Conservation (phyloP, 139 green algal species). For the Gonium pectorale region DNA sequence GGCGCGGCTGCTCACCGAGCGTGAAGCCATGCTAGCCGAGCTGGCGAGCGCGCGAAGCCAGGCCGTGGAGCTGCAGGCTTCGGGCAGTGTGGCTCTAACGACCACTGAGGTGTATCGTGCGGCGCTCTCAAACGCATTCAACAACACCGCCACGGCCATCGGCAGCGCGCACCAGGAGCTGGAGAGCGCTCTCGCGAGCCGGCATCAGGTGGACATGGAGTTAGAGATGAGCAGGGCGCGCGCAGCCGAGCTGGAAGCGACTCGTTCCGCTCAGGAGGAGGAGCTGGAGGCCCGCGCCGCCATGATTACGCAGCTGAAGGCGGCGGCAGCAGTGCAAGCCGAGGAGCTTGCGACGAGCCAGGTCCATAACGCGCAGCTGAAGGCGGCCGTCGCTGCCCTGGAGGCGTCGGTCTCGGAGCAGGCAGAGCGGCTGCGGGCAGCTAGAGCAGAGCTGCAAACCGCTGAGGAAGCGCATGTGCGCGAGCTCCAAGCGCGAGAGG, state of each 20-base stretch:
- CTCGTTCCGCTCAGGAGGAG: too few species aligned
- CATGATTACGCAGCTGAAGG: not conserved
- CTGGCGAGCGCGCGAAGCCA: not conserved
- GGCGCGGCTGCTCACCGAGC: not conserved
- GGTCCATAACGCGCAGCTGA: too few species aligned
- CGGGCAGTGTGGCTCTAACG: constrained; percentile 1
- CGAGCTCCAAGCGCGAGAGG: too few species aligned
- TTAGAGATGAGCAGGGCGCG: not conserved
- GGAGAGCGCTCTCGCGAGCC: too few species aligned
- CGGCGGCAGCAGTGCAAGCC: too few species aligned
- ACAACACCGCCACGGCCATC: not conserved
- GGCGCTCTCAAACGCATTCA: not conserved
- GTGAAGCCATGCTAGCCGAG: not conserved
- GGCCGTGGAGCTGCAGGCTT: constrained; percentile 4
- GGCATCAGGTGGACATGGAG: not conserved
- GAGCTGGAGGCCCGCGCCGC: too few species aligned
- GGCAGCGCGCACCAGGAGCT: constrained; percentile 15
- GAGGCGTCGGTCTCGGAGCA: not conserved
- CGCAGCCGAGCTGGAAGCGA: too few species aligned
- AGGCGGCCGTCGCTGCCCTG: not conserved
- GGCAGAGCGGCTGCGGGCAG: not conserved
- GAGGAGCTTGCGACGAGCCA: too few species aligned
- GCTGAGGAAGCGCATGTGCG: too few species aligned
- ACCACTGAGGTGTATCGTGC: constrained; percentile 21
- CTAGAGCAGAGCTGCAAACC: too few species aligned